Evolutionary conservation across 1,139 yeast species (phyloP).

Genomic region (Protomyces inundatus): DNA sequence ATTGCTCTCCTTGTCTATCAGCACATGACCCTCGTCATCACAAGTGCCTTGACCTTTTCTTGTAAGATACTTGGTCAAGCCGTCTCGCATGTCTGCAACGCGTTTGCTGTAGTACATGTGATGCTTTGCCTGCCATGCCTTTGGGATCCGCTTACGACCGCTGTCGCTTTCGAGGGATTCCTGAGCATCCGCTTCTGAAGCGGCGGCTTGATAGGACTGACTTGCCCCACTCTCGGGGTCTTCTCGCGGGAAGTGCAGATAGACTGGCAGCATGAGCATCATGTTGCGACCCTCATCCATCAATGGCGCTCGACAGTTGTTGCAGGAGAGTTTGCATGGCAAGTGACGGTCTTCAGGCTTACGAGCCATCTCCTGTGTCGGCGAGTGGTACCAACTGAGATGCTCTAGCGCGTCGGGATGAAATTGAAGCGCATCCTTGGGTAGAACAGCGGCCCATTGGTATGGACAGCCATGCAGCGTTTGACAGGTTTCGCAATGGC

Average conservation of each 20-base stretch:
- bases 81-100: conserved; percentile 17
- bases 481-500: conserved; percentile 25
- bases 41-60: conserved; percentile 16
- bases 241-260: conserved; percentile 6
- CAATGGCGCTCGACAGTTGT: conserved; percentile 8
- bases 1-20: too few species aligned
- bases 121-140: conserved; percentile 7
- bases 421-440: conserved; percentile 5
- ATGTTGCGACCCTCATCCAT: conserved; percentile 26
- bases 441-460: conserved; percentile 25
- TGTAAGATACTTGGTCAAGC: conserved; percentile 11
- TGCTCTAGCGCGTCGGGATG: neutral
- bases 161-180: neutral
- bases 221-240: too few species aligned
- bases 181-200: neutral
- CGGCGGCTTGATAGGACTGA: neutral
- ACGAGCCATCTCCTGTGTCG: neutral
- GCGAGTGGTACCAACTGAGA: neutral
- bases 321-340: conserved; percentile 20
- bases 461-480: conserved; percentile 17
- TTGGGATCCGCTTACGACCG: conserved; percentile 7
- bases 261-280: conserved; percentile 24
- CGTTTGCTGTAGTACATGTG: conserved; percentile 22
- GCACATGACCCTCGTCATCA: conserved; percentile 1
- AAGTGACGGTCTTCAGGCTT: neutral